Evolutionary conservation across 192 early-diverging fungal genomes (phyloP).

Genomic region (Pilobolus umbonatus): DNA sequence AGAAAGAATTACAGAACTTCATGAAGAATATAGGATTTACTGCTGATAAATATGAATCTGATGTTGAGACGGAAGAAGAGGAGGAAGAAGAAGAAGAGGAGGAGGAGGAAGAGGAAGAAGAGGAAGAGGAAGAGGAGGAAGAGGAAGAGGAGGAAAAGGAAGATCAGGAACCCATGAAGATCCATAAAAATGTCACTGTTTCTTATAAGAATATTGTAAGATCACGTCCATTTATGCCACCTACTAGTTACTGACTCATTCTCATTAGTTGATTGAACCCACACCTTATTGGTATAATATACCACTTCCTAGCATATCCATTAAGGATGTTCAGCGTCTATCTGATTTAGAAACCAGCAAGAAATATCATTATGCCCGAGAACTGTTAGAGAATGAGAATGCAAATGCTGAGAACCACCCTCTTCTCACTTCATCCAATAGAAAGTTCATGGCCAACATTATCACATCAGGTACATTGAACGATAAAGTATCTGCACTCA

Average conservation of each 20-base stretch:
- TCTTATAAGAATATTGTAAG: slow-evolving; percentile 4
- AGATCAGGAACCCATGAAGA: background rate
- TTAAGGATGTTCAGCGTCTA: background rate
- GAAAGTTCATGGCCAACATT: slow-evolving; percentile 81
- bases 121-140: slow-evolving; percentile 17
- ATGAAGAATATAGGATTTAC: slow-evolving; percentile 30
- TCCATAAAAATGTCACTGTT: background rate
- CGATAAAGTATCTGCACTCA: slow-evolving; percentile 91
- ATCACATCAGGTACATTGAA: slow-evolving; percentile 87
- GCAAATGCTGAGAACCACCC: slow-evolving; percentile 46
- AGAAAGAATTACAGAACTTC: slow-evolving; percentile 29
- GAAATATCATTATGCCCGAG: slow-evolving; percentile 45
- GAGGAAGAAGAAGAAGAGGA: slow-evolving; percentile 15
- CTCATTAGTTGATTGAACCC: slow-evolving; percentile 25
- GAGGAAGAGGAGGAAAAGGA: slow-evolving; percentile 12
- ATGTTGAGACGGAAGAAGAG: slow-evolving; percentile 23
- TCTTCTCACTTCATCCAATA: slow-evolving; percentile 71
- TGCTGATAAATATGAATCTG: slow-evolving; percentile 5
- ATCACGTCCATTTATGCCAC: background rate
- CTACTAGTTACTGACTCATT: too few species aligned
- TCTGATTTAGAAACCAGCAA: slow-evolving; percentile 4
- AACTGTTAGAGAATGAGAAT: slow-evolving; percentile 65
- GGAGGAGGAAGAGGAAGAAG: slow-evolving; percentile 19
- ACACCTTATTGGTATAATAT: slow-evolving; percentile 30
- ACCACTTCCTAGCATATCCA: slow-evolving; percentile 10